phyloP scores from a whole-genome alignment of 2,329 filamentous ascomycete species.

The Colletotrichum limetticola region DNA sequence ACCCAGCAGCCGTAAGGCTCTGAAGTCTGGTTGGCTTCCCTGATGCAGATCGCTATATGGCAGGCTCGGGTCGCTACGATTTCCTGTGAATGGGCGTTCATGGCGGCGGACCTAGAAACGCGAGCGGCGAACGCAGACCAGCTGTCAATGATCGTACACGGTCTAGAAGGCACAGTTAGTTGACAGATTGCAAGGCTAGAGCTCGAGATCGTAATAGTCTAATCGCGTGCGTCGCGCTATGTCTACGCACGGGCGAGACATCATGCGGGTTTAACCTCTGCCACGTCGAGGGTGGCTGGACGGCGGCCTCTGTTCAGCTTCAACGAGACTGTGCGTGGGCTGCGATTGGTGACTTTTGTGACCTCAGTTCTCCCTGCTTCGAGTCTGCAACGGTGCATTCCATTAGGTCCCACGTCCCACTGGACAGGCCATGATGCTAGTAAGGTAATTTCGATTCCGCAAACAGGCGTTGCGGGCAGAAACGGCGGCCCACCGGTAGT shows the following conservation, averaged over 20 bases:
- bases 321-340: not conserved
- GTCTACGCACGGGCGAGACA: constrained; percentile 9
- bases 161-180: not conserved
- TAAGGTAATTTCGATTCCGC: not conserved
- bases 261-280: not conserved
- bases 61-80: constrained; percentile 9
- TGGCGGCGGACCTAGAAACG: not conserved
- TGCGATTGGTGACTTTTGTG: not conserved
- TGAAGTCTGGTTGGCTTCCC: constrained; percentile 29
- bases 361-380: not conserved
- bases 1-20: constrained; percentile 9
- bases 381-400: constrained; percentile 33
- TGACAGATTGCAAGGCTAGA: not conserved
- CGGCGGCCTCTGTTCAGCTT: constrained; percentile 16
- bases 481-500: not conserved
- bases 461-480: not conserved
- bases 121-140: constrained; percentile 6
- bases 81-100: not conserved
- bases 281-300: constrained; percentile 13
- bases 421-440: not conserved
- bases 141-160: constrained; percentile 8
- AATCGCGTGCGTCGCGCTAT: not conserved
- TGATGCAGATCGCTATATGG: constrained; percentile 28
- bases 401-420: constrained; percentile 12
- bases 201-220: not conserved